phyloP scores from a whole-genome alignment of 257 asterid genomes.

The Ilex asprella region DNA sequence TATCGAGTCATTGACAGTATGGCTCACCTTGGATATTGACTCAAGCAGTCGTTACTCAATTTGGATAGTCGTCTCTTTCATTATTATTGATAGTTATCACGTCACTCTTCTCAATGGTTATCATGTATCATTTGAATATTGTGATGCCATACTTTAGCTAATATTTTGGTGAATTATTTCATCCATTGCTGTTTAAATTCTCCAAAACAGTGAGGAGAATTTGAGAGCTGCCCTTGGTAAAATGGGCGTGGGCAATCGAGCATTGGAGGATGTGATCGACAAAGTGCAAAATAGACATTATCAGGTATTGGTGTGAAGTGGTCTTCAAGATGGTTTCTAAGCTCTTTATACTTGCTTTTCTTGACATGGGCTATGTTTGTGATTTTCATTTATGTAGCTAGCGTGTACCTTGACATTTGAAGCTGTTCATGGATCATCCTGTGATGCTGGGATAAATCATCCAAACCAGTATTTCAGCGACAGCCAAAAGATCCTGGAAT shows the following conservation, averaged over 20 bases:
- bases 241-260: conserved; percentile 74
- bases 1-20: too few relatives aligned
- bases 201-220: conserved; percentile 71
- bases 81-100: too few relatives aligned
- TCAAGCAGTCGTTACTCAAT: too few relatives aligned
- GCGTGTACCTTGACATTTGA: conserved; percentile 96
- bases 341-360: conserved; percentile 3
- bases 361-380: conserved; percentile 13
- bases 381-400: conserved; percentile 42
- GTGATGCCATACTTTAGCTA: too few relatives aligned
- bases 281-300: conserved; percentile 76
- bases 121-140: too few relatives aligned
- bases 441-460: conserved; percentile 92
- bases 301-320: conserved; percentile 46
- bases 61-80: too few relatives aligned
- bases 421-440: conserved; percentile 74
- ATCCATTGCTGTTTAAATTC: too few relatives aligned
- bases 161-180: too few relatives aligned
- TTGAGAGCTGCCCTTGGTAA: conserved; percentile 79
- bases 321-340: conserved; percentile 4
- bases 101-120: too few relatives aligned
- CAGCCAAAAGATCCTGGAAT: conserved; percentile 58
- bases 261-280: conserved; percentile 70
- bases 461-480: conserved; percentile 86
- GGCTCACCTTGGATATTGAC: too few relatives aligned